Base-by-base conservation (phyloP, 1,284 basidiomycete genomes). In the Cystobasidium slooffiae region DNA sequence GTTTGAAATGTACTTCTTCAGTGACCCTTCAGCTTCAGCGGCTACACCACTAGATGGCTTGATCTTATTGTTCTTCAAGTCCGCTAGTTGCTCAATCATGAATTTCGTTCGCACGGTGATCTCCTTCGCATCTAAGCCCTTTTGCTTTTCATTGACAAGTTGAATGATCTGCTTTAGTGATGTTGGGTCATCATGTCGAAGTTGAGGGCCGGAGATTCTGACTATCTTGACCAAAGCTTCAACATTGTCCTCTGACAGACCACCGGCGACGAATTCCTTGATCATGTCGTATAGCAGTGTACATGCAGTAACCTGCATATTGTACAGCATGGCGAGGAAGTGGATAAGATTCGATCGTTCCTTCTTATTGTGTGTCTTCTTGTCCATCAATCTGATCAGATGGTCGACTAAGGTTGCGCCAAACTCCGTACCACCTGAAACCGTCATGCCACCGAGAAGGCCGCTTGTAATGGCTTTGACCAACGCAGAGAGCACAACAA, bases 281-380 rank as follows among this genome's bases (percentile, higher is more conserved):
- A 99, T 90, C 63, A 98, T 82, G 81, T 98, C 96, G 83, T 95
- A 98, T 55, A 98, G 84, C 20, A 99, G 86, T 4, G 91, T 85
- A 75, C 90, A 92, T 0, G 93, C 93, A 58, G 98, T 87, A 31
- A 98, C 92, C 82, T 93, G 91, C 80, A 97, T 92, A 81, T 98
- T 98, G 85, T 98, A 98, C 47, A 99, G 84, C 81, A 98, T 93
- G 2, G 93, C 91, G 24, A 97, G 84, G 9, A 99, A 86, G 0
- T 93, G 88, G 44, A 95, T 86, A 41, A 99, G 84, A 81, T 99
- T 99, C 18, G 91, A 88, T 76, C 90, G 90, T 81, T 97, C 92
- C 82, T 97, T 97, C 82, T 82, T 37, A 76, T 81, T 53, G 69
- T 78, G 75, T 44, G 77, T 76, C 61, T 77, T 78, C 61, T 77